A percentile compares a stretch with the other conserved stretches of the same genome.
These are phyloP conservation scores for Chenopodium berlandieri DNA, from an alignment of 148 eudicot species.

Conservation along the genomic window DNA sequence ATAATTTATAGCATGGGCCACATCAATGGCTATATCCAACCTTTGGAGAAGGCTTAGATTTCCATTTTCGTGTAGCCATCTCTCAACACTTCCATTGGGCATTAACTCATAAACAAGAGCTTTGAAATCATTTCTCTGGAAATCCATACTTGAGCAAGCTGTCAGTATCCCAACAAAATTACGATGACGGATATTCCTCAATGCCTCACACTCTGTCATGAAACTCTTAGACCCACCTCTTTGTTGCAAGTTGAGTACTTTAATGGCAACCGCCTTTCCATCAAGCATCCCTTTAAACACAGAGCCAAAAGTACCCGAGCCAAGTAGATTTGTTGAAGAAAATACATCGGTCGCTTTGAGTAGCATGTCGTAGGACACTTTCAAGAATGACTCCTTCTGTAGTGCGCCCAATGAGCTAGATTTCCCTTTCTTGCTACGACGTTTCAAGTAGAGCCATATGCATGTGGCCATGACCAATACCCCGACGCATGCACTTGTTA, in stretches of 20 bases:
- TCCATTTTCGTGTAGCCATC: no score
- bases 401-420: background rate
- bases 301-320: slow-evolving; percentile 21
- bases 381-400: slow-evolving; percentile 7
- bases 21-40: no score
- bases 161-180: slow-evolving; percentile 30
- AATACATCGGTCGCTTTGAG: slow-evolving; percentile 33
- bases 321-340: slow-evolving; percentile 24
- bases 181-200: slow-evolving; percentile 33
- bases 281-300: slow-evolving; percentile 5
- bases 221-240: slow-evolving; percentile 33
- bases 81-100: no score
- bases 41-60: no score
- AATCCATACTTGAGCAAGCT: slow-evolving; percentile 36
- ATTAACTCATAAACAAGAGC: no score
- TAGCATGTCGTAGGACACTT: slow-evolving; percentile 29
- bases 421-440: slow-evolving; percentile 13
- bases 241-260: slow-evolving; percentile 34
- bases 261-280: slow-evolving; percentile 27
- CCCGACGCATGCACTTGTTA: background rate
- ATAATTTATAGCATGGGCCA: slow-evolving; percentile 37
- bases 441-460: background rate
- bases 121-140: slow-evolving; percentile 16
- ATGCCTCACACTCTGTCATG: slow-evolving; percentile 33
- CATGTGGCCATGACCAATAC: background rate